Evolutionary conservation across 2,329 filamentous ascomycete species (phyloP).

Genomic region (Tolypocladium tundrense): DNA sequence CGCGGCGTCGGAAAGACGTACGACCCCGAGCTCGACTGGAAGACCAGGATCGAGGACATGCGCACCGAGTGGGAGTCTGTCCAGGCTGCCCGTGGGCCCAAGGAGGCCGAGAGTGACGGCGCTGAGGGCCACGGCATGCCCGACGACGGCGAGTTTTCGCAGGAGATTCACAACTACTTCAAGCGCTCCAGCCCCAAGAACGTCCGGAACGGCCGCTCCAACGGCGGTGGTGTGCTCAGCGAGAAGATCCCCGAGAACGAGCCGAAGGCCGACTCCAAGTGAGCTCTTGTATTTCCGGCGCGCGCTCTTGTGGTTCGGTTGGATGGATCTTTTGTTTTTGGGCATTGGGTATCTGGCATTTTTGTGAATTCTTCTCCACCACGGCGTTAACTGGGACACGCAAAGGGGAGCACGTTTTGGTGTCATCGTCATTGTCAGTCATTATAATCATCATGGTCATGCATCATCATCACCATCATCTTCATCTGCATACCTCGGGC

Average conservation of each 20-base stretch:
- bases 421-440: neutral
- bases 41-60: slow-evolving; percentile 79
- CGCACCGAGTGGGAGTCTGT: slow-evolving; percentile 48
- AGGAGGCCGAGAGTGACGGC: slow-evolving; percentile 32
- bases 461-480: neutral
- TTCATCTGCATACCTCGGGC: neutral
- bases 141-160: slow-evolving; percentile 39
- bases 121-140: slow-evolving; percentile 22
- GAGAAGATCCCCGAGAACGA: slow-evolving; percentile 16
- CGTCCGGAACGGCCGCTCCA: slow-evolving; percentile 1
- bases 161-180: slow-evolving; percentile 47
- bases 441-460: neutral
- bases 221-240: slow-evolving; percentile 11
- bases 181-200: slow-evolving; percentile 26
- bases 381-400: neutral
- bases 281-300: neutral
- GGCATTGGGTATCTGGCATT: neutral
- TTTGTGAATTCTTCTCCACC: neutral
- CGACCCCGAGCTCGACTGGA: slow-evolving; percentile 71
- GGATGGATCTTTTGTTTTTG: neutral
- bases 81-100: slow-evolving; percentile 34
- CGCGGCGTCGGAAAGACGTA: slow-evolving; percentile 73
- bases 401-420: neutral
- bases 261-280: slow-evolving; percentile 5
- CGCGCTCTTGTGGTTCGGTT: neutral